Conservation (phyloP, 1,284 basidiomycete genomes). For the Anthracocystis walkeri region DNA sequence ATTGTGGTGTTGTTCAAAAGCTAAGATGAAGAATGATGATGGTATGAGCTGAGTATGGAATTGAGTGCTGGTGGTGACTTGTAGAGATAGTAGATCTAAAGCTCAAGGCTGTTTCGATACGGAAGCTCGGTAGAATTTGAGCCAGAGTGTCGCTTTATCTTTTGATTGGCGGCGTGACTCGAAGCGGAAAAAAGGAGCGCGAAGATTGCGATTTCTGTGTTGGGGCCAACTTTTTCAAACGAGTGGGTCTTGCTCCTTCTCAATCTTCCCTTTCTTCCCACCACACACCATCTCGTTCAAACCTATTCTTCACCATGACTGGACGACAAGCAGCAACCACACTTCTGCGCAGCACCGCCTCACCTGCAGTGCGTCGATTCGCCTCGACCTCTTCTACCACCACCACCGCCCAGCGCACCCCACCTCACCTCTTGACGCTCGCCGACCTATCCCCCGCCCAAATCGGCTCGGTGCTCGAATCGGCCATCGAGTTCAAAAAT, state of each 20-base stretch:
- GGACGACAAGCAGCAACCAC: conserved; percentile 28
- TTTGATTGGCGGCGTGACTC: conserved; percentile 15
- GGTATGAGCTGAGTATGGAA: background rate
- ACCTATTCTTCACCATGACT: conserved; percentile 15
- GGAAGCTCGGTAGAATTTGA: conserved; percentile 10
- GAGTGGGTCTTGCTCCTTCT: background rate
- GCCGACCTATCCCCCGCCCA: conserved; percentile 82
- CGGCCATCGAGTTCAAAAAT: conserved; percentile 77
- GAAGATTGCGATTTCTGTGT: conserved; percentile 5
- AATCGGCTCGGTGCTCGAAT: conserved; percentile 76
- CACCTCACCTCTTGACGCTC: conserved; percentile 77
- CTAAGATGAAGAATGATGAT: background rate
- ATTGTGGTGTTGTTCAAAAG: background rate
- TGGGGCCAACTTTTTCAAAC: conserved; percentile 8
- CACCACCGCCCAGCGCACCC: conserved; percentile 14
- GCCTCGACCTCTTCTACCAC: conserved; percentile 29
- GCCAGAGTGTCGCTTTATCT: conserved; percentile 14
- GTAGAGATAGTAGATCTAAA: background rate
- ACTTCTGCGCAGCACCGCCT: conserved; percentile 11
- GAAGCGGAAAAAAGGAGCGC: background rate
- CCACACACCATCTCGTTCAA: conserved; percentile 1
- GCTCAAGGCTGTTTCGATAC: conserved; percentile 3
- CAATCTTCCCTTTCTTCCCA: background rate
- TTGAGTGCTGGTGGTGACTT: background rate
- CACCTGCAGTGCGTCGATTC: conserved; percentile 18